Percentiles rank a stretch among this genome's conserved stretches.
These are phyloP conservation scores for Citropsis articulata DNA, from an alignment of 345 rosid species.

Conservation along the genomic window DNA sequence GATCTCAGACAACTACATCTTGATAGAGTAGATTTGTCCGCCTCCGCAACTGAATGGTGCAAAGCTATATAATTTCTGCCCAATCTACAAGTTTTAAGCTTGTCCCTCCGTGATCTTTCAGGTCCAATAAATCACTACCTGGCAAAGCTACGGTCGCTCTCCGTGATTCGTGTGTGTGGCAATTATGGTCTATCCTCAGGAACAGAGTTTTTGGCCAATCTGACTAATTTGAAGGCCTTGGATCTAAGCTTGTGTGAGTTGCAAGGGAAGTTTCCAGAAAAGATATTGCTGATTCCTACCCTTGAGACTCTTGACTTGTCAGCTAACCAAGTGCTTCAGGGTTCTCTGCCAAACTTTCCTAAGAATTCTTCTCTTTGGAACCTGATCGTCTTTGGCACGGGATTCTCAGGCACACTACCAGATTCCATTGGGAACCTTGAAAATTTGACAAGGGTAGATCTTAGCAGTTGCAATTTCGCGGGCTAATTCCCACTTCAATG, in stretches of 20 bases:
- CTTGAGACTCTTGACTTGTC: slow-evolving; percentile 35
- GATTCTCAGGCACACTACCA: slow-evolving; percentile 30
- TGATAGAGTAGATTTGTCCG: slow-evolving; percentile 27
- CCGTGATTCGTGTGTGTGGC: slow-evolving; percentile 18
- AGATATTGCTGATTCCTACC: neutral
- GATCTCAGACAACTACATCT: slow-evolving; percentile 23
- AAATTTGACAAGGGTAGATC: slow-evolving; percentile 19
- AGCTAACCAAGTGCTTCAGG: slow-evolving; percentile 18
- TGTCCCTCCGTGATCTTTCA: slow-evolving; percentile 22
- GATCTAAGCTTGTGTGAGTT: slow-evolving; percentile 11
- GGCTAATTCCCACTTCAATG: slow-evolving; percentile 31
- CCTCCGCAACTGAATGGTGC: slow-evolving; percentile 26
- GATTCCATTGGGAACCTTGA: slow-evolving; percentile 29
- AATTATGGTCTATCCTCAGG: neutral
- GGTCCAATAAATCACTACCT: slow-evolving; percentile 31
- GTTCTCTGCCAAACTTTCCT: slow-evolving; percentile 13
- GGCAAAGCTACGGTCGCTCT: slow-evolving; percentile 8
- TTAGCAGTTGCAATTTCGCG: slow-evolving; percentile 21
- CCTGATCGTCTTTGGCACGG: slow-evolving; percentile 20
- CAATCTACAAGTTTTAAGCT: slow-evolving; percentile 26
- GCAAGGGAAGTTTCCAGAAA: slow-evolving; percentile 17
- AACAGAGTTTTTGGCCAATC: slow-evolving; percentile 27
- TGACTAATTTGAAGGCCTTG: slow-evolving; percentile 16
- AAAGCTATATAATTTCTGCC: slow-evolving; percentile 25
- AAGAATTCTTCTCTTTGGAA: slow-evolving; percentile 24